Conservation (phyloP, 768 basidiomycete genomes). For the Hygrophorus russula region DNA sequence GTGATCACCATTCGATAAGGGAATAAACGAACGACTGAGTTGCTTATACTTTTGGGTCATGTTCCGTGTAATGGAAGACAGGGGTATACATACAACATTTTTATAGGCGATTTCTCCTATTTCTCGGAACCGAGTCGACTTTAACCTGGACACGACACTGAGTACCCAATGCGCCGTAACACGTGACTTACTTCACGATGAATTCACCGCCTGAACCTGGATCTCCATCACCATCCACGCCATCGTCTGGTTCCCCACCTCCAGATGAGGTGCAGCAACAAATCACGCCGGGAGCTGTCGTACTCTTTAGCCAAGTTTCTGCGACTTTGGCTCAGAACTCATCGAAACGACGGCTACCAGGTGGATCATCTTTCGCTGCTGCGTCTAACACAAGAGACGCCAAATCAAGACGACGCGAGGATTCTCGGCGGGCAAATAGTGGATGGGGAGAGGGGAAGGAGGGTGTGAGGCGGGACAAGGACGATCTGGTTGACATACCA, state of each 20-base stretch:
- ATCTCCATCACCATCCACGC: conserved; percentile 4
- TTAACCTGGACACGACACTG: too few relatives aligned
- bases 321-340: background rate
- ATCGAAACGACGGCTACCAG: conserved; percentile 4
- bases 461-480: conserved; percentile 4
- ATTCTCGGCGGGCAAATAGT: background rate
- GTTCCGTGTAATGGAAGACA: too few relatives aligned
- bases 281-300: background rate
- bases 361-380: conserved; percentile 15
- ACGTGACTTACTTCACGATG: background rate
- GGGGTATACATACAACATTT: too few relatives aligned
- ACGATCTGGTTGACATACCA: conserved; percentile 3
- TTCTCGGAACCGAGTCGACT: too few relatives aligned
- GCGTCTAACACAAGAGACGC: conserved; percentile 19
- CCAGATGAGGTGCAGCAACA: conserved; percentile 1
- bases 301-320: background rate
- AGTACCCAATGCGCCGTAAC: background rate
- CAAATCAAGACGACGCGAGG: conserved; percentile 3
- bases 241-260: conserved; percentile 4
- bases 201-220: conserved; percentile 5
- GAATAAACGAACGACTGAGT: too few relatives aligned
- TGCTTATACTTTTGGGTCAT: too few relatives aligned
- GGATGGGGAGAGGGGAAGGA: conserved; percentile 2
- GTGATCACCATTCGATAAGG: too few relatives aligned
- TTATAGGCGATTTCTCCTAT: too few relatives aligned